phyloP scores from a whole-genome alignment of 306 rosid genomes.

The Lablab purpureus region DNA sequence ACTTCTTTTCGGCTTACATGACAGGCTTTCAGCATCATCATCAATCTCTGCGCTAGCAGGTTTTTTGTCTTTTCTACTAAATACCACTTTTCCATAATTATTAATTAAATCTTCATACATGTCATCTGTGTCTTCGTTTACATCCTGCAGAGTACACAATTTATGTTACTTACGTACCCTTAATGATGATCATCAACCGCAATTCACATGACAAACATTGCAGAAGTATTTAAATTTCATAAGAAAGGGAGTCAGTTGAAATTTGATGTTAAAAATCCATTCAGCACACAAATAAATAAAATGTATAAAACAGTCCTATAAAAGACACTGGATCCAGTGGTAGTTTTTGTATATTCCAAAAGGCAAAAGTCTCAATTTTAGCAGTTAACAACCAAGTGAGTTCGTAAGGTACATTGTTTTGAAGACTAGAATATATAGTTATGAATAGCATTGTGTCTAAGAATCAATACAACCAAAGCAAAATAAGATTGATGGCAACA shows the following conservation, averaged over 20 bases:
- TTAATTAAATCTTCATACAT: slow-evolving; percentile 87
- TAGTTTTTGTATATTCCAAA: too few relatives aligned
- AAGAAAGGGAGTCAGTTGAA: not conserved
- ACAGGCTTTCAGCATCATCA: slow-evolving; percentile 92
- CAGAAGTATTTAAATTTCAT: not conserved
- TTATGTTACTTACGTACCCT: slow-evolving; percentile 29
- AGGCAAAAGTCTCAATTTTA: slow-evolving; percentile 10
- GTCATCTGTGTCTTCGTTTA: slow-evolving; percentile 75
- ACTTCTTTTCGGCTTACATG: slow-evolving; percentile 67
- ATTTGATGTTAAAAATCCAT: slow-evolving; percentile 27
- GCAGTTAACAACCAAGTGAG: slow-evolving; percentile 13
- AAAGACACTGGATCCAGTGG: slow-evolving; percentile 8
- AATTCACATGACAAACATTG: slow-evolving; percentile 9
- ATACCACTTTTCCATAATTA: slow-evolving; percentile 87
- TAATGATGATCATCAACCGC: slow-evolving; percentile 23
- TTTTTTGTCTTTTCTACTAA: slow-evolving; percentile 66
- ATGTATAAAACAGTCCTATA: slow-evolving; percentile 1
- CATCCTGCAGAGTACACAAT: slow-evolving; percentile 65
- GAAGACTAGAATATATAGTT: not conserved
- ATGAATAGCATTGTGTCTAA: not conserved
- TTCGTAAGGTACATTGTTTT: slow-evolving; percentile 14
- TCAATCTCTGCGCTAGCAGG: slow-evolving; percentile 77
- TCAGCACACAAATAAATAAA: not conserved
- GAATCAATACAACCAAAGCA: not conserved
- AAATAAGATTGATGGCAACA: not conserved